Conservation (phyloP, 345 rosid species). For the Trapa bicornis region DNA sequence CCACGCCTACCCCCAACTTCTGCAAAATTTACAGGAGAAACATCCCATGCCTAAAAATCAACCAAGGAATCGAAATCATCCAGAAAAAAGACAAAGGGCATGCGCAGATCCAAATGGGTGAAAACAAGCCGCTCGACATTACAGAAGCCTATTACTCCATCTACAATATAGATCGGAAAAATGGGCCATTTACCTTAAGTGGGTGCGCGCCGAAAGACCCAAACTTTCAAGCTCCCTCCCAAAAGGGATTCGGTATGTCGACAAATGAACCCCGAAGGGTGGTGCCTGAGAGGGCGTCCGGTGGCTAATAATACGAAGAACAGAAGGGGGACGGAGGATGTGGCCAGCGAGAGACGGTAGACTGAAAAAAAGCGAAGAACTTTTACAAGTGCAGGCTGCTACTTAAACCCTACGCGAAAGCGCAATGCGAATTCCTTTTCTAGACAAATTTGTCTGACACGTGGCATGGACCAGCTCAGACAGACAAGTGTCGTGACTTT, state of each 20-base stretch:
- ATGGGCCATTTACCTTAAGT: not conserved
- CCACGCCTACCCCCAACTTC: constrained; percentile 10
- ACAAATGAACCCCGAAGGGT: not conserved
- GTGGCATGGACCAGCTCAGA: no score
- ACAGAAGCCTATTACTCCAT: not conserved
- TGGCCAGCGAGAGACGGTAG: not conserved
- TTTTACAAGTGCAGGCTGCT: no score
- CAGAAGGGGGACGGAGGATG: not conserved
- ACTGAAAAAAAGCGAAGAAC: no score
- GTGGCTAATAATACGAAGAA: not conserved
- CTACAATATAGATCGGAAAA: not conserved
- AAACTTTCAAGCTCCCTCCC: not conserved
- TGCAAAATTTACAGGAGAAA: not conserved
- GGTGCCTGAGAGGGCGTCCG: not conserved
- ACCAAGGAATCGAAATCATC: constrained; percentile 5
- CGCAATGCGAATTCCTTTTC: no score
- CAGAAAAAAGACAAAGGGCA: not conserved
- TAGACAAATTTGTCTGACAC: no score
- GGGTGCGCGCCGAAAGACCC: not conserved
- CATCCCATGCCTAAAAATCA: not conserved
- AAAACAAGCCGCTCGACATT: not conserved
- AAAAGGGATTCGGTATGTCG: not conserved
- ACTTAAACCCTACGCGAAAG: no score
- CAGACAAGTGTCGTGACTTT: no score
- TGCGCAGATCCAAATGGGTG: not conserved